These are phyloP conservation scores for Moniliella sp. DNA, from an alignment of 1,284 basidiomycete species.

Conservation along the genomic window DNA sequence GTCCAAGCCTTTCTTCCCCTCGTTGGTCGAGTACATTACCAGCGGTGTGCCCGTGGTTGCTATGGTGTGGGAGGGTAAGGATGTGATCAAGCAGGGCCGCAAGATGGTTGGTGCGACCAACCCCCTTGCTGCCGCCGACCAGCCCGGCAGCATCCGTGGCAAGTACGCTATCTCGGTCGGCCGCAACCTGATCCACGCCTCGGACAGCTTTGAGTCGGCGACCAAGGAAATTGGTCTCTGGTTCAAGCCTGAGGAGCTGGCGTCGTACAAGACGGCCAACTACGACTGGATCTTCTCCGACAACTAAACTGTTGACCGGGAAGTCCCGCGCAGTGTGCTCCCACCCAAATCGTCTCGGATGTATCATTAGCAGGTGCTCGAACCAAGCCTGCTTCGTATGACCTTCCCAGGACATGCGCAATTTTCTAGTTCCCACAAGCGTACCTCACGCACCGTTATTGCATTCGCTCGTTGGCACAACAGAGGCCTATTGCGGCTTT, in stretches of 20 bases:
- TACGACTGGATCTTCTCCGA: too few relatives aligned
- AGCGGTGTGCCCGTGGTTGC: constrained; percentile 71
- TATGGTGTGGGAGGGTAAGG: constrained; percentile 91
- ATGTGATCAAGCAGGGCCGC: constrained; percentile 44
- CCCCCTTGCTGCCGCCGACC: constrained; percentile 67
- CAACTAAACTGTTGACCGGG: too few relatives aligned
- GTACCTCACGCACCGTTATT: too few relatives aligned
- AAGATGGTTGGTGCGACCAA: constrained; percentile 89
- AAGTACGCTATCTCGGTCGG: constrained; percentile 58
- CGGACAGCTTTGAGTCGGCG: constrained; percentile 42
- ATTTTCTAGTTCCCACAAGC: too few relatives aligned
- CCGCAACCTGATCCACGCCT: constrained; percentile 51
- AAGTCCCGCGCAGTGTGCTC: too few relatives aligned
- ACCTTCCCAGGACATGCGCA: too few relatives aligned
- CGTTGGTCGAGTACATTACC: constrained; percentile 38
- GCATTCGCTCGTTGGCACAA: too few relatives aligned
- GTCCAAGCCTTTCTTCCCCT: constrained; percentile 33
- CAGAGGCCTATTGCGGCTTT: too few relatives aligned
- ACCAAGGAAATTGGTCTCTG: constrained; percentile 33
- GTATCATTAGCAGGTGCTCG: too few relatives aligned
- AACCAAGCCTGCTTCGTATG: too few relatives aligned
- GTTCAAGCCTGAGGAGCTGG: constrained; percentile 32
- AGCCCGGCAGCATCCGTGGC: constrained; percentile 38
- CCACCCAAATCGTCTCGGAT: too few relatives aligned
- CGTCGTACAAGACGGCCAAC: too few relatives aligned